Base-by-base conservation (phyloP, 78 protist genomes). In the Mantamonas sphyraenae region DNA sequence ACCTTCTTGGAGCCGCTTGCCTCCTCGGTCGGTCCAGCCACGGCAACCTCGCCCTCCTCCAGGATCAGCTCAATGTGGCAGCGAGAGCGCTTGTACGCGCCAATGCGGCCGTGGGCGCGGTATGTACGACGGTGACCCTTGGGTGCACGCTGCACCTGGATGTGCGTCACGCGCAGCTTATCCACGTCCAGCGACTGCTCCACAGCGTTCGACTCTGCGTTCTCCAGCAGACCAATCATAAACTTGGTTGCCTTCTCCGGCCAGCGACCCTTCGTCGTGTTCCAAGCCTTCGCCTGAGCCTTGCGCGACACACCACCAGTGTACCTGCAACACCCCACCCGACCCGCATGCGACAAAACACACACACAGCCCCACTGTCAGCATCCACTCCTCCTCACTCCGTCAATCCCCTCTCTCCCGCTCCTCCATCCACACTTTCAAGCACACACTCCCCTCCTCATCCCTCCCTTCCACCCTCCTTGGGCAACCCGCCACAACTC, bases 51-150 rank as follows among this genome's bases (percentile, higher is more conserved):
- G n/a, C n/a, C n/a, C 79, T 81, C 86, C 38, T 75, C 26, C 37
- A 79, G 60, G 77, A 84, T 66, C 50, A 95, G 37, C 82, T 95
- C 95, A 43, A 92, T 51, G 70, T 91, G 90, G 85, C 93, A 95
- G 59, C 97, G 98, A 53, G 65, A 28, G 73, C 82, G 66, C 92
- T 81, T 71, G 93, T 77, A 91, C 64, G 97, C 80, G 60, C 43
- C 62, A n/a, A 95, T 92, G 35, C 98, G 80, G 72, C 98, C 98
- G 84, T 95, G 98, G 50, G 98, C 98, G 63, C 98, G 85, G 93
- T 88, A 95, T 40, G 96, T 92, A 53, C 97, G 67, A 53, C 98
- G 72, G 71, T 97, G 77, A 74, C 71, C 78, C 77, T 82, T 68
- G 58, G 80, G 89, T 53, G 98, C 98, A 31, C 62, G 79, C 81